A percentile compares a stretch with the other conserved stretches of the same genome.
phyloP scores from a whole-genome alignment of 2,329 filamentous ascomycete genomes.

The Fusarium scirpi region DNA sequence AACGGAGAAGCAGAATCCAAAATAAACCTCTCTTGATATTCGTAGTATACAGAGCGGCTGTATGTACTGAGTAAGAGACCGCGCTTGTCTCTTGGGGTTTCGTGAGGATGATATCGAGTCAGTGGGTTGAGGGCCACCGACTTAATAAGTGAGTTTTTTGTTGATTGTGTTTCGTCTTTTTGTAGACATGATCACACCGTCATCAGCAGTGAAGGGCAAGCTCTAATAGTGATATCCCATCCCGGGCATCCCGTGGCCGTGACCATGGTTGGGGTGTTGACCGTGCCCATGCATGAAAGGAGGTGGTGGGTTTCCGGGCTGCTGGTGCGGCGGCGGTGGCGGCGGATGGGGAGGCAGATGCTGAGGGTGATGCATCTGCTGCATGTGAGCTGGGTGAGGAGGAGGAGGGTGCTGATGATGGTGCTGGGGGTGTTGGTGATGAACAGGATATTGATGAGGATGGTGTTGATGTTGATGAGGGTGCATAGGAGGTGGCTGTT shows the following conservation, averaged over 20 bases:
- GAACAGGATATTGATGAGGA: constrained; percentile 34
- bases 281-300: constrained; percentile 43
- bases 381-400: constrained; percentile 32
- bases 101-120: constrained; percentile 32
- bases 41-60: constrained; percentile 44
- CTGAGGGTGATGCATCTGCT: constrained; percentile 38
- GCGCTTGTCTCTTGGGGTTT: constrained; percentile 11
- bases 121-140: background rate
- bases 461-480: constrained; percentile 32
- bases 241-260: constrained; percentile 43
- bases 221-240: constrained; percentile 47
- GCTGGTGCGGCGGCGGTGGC: constrained; percentile 40
- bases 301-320: constrained; percentile 31
- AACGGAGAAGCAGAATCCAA: constrained; percentile 39
- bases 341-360: constrained; percentile 35
- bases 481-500: constrained; percentile 31
- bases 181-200: background rate
- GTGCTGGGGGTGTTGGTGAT: constrained; percentile 26
- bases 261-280: constrained; percentile 24
- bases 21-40: constrained; percentile 40
- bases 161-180: background rate
- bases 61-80: constrained; percentile 37
- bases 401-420: constrained; percentile 33
- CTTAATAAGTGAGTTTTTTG: constrained; percentile 21
- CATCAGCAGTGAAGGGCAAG: background rate